These are phyloP conservation scores for Pseudopithomyces chartarum DNA, from an alignment of 2,329 filamentous ascomycete genomes.

Conservation along the genomic window DNA sequence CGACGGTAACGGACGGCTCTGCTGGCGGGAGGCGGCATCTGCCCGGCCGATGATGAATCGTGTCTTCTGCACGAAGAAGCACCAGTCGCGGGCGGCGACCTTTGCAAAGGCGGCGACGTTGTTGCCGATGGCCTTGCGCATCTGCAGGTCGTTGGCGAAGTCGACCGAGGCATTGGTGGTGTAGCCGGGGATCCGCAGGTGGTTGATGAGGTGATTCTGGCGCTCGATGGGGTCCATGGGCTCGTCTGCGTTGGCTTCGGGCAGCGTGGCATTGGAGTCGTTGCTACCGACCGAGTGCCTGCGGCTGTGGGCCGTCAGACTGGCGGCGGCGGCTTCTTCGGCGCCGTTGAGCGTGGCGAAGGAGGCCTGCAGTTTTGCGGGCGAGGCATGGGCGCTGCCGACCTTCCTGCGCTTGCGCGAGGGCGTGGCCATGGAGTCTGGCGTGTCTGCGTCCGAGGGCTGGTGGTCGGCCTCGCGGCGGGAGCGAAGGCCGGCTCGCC, in stretches of 20 bases:
- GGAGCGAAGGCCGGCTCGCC: constrained; percentile 33
- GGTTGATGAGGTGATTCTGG: constrained; percentile 45
- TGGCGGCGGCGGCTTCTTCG: constrained; percentile 26
- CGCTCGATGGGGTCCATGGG: constrained; percentile 39
- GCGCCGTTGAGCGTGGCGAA: constrained; percentile 41
- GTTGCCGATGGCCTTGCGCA: constrained; percentile 47
- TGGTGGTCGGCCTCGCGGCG: constrained; percentile 39
- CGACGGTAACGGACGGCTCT: constrained; percentile 31
- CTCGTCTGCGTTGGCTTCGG: constrained; percentile 38
- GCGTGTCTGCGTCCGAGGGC: constrained; percentile 49
- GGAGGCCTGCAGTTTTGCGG: constrained; percentile 15
- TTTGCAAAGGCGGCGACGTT: constrained; percentile 73
- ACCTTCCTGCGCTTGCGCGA: constrained; percentile 54
- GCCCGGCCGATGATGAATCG: constrained; percentile 74
- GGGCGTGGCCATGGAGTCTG: constrained; percentile 55
- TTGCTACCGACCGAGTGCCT: constrained; percentile 47
- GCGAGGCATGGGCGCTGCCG: constrained; percentile 28
- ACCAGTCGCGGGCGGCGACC: constrained; percentile 81
- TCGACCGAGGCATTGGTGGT: constrained; percentile 62
- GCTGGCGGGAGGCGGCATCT: constrained; percentile 36
- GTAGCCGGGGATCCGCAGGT: constrained; percentile 49
- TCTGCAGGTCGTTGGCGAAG: constrained; percentile 59
- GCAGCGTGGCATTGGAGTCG: constrained; percentile 46
- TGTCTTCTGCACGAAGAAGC: constrained; percentile 79
- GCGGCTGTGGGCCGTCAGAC: constrained; percentile 38